Percentiles rank a stretch among this genome's conserved stretches.
Conservation (phyloP, 2,329 filamentous ascomycete species). For the Didymosphaeria variabile region DNA sequence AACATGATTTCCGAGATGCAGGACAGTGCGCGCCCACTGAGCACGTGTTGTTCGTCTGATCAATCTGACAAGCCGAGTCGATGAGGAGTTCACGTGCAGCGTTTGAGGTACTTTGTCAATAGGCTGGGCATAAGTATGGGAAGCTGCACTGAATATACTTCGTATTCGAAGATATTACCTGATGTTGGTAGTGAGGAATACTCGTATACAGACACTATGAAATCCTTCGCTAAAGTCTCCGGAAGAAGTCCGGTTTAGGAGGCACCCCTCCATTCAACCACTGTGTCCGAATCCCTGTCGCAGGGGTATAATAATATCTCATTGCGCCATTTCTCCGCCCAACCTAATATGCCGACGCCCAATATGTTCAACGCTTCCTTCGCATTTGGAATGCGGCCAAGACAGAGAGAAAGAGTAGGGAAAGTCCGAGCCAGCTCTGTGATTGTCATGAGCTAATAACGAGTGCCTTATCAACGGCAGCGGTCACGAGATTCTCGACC, state of each 20-base stretch:
- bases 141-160: background rate
- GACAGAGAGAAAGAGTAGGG: conserved; percentile 2
- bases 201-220: background rate
- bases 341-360: conserved; percentile 25
- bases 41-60: too few relatives aligned
- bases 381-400: conserved; percentile 7
- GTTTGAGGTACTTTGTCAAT: background rate
- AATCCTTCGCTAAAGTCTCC: conserved; percentile 5
- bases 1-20: too few relatives aligned
- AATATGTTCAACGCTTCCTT: conserved; percentile 30
- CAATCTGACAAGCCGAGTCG: background rate
- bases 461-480: conserved; percentile 51
- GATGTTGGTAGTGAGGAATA: background rate
- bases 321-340: conserved; percentile 31
- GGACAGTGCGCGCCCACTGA: too few relatives aligned
- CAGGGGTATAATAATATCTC: conserved; percentile 33
- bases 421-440: background rate
- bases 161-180: background rate
- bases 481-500: conserved; percentile 52
- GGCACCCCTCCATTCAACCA: conserved; percentile 1
- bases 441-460: conserved; percentile 16
- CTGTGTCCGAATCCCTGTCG: conserved; percentile 17
- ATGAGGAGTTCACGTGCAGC: background rate
- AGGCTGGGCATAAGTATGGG: background rate
- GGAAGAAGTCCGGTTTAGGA: conserved; percentile 6